Conservation (phyloP, 257 asterid species). For the Penstemon newberryi region DNA sequence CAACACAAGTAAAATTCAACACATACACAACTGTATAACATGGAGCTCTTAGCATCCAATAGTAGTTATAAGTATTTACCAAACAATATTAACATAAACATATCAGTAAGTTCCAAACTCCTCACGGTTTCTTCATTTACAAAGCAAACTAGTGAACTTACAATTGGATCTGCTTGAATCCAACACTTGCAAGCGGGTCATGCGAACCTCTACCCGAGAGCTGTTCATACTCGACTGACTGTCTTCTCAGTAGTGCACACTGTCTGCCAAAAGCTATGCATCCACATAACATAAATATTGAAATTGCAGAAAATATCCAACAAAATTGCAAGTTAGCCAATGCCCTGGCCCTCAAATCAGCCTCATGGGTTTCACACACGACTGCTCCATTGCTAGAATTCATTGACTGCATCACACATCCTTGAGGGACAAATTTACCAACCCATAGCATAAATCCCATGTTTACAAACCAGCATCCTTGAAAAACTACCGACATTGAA, state of each 20-base stretch:
- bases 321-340: constrained; percentile 82
- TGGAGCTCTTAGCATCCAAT: not conserved
- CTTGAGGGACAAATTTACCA: constrained; percentile 53
- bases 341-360: constrained; percentile 37
- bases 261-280: constrained; percentile 46
- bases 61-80: not conserved
- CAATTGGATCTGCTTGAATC: constrained; percentile 41
- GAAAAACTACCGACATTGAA: constrained; percentile 60
- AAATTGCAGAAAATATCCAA: constrained; percentile 64
- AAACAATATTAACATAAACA: not conserved
- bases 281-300: constrained; percentile 38
- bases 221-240: constrained; percentile 51
- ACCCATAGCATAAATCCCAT: constrained; percentile 80
- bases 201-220: constrained; percentile 39
- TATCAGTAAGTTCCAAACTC: not conserved
- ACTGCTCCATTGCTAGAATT: constrained; percentile 46
- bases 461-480: constrained; percentile 80
- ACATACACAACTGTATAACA: not conserved
- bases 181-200: constrained; percentile 33
- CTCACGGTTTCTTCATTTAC: not conserved
- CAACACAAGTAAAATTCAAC: not conserved
- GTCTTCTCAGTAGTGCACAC: constrained; percentile 28
- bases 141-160: constrained; percentile 18
- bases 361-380: constrained; percentile 35
- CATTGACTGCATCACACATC: constrained; percentile 40